Conservation (phyloP, 2,329 filamentous ascomycete genomes). For the Talaromyces islandicus region DNA sequence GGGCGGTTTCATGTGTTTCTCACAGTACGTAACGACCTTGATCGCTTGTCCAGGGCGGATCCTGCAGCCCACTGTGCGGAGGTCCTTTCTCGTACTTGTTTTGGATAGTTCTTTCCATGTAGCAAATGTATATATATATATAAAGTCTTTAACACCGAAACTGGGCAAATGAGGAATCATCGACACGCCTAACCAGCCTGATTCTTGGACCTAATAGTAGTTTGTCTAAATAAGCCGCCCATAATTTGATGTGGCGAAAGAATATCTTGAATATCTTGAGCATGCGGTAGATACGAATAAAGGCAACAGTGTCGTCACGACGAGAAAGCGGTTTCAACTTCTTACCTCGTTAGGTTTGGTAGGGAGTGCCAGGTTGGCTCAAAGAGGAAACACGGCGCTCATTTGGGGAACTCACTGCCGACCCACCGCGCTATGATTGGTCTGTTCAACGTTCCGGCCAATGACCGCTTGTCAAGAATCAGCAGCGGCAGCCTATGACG, state of each 20-base stretch:
- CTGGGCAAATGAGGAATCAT: constrained; percentile 12
- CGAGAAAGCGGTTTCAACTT: no score
- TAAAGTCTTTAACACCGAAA: constrained; percentile 15
- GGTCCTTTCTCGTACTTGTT: constrained; percentile 12
- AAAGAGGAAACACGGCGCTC: neutral
- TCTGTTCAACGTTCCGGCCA: neutral
- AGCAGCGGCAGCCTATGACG: neutral
- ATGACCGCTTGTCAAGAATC: neutral
- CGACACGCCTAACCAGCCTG: no score
- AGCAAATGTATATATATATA: constrained; percentile 16
- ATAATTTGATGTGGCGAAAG: no score
- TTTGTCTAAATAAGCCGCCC: no score
- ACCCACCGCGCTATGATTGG: neutral
- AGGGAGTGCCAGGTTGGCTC: no score
- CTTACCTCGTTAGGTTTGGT: neutral
- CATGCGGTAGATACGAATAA: no score
- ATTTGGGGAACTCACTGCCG: neutral
- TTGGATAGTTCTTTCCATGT: constrained; percentile 13
- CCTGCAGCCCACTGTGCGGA: constrained; percentile 12
- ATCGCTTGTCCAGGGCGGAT: neutral
- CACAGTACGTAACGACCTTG: neutral
- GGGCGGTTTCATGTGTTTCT: neutral
- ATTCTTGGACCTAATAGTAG: no score
- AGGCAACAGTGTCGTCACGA: no score
- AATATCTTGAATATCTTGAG: no score